Conservation (phyloP, 1,139 yeast species). For the Magnusiomyces paraingens region DNA sequence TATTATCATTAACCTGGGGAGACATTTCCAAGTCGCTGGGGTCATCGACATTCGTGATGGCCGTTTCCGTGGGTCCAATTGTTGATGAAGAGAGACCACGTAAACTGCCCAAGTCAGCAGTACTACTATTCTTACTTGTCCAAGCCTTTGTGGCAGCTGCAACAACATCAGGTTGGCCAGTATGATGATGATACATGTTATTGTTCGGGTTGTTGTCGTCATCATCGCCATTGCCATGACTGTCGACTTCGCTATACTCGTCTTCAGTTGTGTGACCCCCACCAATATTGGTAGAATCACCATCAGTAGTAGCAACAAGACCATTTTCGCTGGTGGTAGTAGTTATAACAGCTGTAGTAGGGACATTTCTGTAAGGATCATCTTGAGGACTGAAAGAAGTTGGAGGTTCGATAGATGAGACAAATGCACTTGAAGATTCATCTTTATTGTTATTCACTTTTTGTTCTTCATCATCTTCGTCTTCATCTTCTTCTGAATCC, state of each 20-base stretch:
- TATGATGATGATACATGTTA: too few relatives aligned
- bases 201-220: too few relatives aligned
- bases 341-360: too few relatives aligned
- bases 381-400: too few relatives aligned
- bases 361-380: too few relatives aligned
- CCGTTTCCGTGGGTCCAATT: constrained; percentile 2
- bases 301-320: too few relatives aligned
- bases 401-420: too few relatives aligned
- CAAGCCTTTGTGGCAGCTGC: constrained; percentile 16
- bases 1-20: constrained; percentile 2
- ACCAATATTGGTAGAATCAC: too few relatives aligned
- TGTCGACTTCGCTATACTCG: constrained; percentile 3
- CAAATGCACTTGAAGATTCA: too few relatives aligned
- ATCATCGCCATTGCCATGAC: neutral
- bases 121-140: constrained; percentile 16
- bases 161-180: constrained; percentile 6
- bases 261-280: too few relatives aligned
- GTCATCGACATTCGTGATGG: neutral
- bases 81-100: constrained; percentile 1
- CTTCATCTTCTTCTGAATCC: constrained; percentile 24
- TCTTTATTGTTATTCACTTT: too few relatives aligned
- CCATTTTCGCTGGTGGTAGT: too few relatives aligned
- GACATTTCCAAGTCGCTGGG: constrained; percentile 3
- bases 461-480: neutral
- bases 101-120: constrained; percentile 13